Base-by-base conservation (phyloP, 768 basidiomycete genomes). In the Pleurotus tuber-regium region DNA sequence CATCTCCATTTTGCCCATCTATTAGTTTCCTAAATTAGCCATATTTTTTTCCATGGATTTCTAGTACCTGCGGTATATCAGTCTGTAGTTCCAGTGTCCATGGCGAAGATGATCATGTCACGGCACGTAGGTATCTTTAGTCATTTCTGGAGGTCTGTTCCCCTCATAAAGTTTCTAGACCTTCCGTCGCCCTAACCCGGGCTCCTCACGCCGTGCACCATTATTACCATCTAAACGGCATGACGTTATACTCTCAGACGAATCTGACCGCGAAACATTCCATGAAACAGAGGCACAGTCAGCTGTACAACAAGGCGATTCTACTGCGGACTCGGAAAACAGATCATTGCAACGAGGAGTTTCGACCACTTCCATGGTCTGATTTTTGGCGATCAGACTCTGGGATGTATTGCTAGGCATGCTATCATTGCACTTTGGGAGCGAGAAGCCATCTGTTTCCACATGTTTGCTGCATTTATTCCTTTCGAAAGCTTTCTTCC, bases 61-160 rank as follows among this genome's bases (percentile, higher is more conserved):
- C 12, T 43, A 76, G 75, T 73, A 40, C 71, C 75, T 24, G 70
- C 73, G 1, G 56, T 74, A 14, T 76, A 78, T 48, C 68, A 75
- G 54, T 72, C 57, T 51, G 70, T 70, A 44, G 64, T 68, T 30
- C 75, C 75, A 40, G 57, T 72, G 35, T 77, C 76, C 6, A 78
- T 78, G 75, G 75, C 75, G 28, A 77, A 77, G 60, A 70, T 77
- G 53, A 77, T 77, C 55, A 77, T 77, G 76, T 77, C 75, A 24
- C 73, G 75, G 61, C 75, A 77, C 65, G 75, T 78, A 59, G 39
- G 75, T 60, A 16, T 40, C 33, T 38, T 40, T 26, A 18, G 21
- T 28, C 12, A 12, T 24, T 31, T 10, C 16, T 50, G 28, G 12
- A 2, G 16, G 11, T 14, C 46, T 26, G n/a, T 21, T 24, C 11